Evolutionary conservation across 202 grass and related monocot species (phyloP).

Genomic region (Hordeum pubiflorum): DNA sequence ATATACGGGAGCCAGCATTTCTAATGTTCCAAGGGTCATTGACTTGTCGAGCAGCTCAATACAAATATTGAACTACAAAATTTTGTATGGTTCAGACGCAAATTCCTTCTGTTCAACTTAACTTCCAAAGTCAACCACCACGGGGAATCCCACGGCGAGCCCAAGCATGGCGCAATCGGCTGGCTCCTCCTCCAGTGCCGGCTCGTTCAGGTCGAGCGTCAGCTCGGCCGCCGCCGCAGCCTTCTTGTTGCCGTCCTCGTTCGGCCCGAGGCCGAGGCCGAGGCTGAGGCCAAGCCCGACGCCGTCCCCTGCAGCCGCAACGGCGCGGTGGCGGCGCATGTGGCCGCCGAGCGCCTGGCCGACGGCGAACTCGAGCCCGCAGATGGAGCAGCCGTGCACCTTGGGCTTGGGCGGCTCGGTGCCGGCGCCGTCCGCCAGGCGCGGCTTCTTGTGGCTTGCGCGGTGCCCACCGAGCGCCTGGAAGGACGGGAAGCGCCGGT

Average conservation of each 20-base stretch:
- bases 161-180: conserved; percentile 11
- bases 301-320: background rate
- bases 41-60: conserved; percentile 11
- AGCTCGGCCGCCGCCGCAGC: background rate
- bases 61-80: conserved; percentile 24
- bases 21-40: conserved; percentile 26
- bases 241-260: conserved; percentile 8
- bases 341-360: conserved; percentile 84
- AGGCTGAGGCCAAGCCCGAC: conserved; percentile 28
- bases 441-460: conserved; percentile 68
- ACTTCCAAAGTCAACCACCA: conserved; percentile 35
- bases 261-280: background rate
- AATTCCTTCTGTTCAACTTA: background rate
- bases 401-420: conserved; percentile 47
- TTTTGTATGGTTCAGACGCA: background rate
- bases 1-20: conserved; percentile 5
- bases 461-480: conserved; percentile 79
- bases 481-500: conserved; percentile 60
- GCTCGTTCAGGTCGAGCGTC: conserved; percentile 57
- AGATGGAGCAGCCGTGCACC: conserved; percentile 78
- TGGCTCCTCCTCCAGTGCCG: conserved; percentile 50
- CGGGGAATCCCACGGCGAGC: conserved; percentile 18
- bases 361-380: conserved; percentile 73
- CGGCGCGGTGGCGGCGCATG: conserved; percentile 67
- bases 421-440: conserved; percentile 8